A percentile compares a stretch with the other conserved stretches of the same genome.
These are phyloP conservation scores for Saccharum officinarum DNA, from an alignment of 176 grass and related monocot genomes.

Conservation along the genomic window DNA sequence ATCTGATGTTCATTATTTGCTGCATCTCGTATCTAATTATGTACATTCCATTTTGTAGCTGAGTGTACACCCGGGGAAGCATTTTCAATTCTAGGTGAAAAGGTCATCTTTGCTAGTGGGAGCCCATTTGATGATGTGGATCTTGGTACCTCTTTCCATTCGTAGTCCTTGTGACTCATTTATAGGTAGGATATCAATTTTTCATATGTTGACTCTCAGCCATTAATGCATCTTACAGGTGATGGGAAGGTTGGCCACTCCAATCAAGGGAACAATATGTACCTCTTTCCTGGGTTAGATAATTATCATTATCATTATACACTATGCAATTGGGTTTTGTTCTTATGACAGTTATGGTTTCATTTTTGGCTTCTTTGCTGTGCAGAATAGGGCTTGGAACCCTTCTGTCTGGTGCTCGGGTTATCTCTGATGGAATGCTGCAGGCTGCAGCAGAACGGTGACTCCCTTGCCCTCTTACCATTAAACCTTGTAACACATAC, in stretches of 20 bases:
- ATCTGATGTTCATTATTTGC: constrained; percentile 18
- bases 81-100: constrained; percentile 84
- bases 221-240: constrained; percentile 53
- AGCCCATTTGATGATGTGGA: constrained; percentile 84
- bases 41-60: constrained; percentile 55
- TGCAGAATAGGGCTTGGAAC: constrained; percentile 95
- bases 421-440: constrained; percentile 97
- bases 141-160: constrained; percentile 66
- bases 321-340: constrained; percentile 11
- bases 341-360: constrained; percentile 32
- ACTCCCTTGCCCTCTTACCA: constrained; percentile 26
- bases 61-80: constrained; percentile 95
- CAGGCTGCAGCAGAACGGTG: constrained; percentile 93
- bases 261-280: constrained; percentile 99
- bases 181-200: not conserved
- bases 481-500: not conserved
- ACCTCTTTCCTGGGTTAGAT: constrained; percentile 98
- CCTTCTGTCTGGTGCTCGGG: constrained; percentile 84
- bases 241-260: constrained; percentile 87
- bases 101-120: constrained; percentile 90
- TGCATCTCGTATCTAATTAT: constrained; percentile 40
- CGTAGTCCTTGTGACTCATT: not conserved
- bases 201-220: not conserved
- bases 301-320: constrained; percentile 31
- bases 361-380: constrained; percentile 3